Evolutionary conservation across 2,329 filamentous ascomycete genomes (phyloP).

Genomic region (Aureobasidium sp.): DNA sequence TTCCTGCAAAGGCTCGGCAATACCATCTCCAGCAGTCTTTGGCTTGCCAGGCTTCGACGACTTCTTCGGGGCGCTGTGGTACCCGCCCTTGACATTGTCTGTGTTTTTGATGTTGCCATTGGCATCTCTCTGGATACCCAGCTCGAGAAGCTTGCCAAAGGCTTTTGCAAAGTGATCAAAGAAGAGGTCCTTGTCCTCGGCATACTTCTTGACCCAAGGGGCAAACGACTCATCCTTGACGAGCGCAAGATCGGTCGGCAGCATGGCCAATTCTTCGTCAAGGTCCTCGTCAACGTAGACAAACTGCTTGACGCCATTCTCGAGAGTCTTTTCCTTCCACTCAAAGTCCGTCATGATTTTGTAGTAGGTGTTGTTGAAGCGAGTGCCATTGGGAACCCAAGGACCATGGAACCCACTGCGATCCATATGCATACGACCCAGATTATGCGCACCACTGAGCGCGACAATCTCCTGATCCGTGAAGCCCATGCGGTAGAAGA

Average conservation of each 20-base stretch:
- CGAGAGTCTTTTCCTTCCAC: conserved; percentile 49
- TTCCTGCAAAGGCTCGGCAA: conserved; percentile 36
- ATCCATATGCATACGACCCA: conserved; percentile 50
- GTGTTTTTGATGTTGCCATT: conserved; percentile 48
- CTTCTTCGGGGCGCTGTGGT: conserved; percentile 53
- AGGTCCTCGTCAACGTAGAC: conserved; percentile 52
- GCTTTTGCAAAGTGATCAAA: conserved; percentile 53
- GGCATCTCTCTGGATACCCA: conserved; percentile 52
- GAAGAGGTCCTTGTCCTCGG: conserved; percentile 55
- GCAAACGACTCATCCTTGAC: conserved; percentile 47
- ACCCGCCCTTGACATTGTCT: conserved; percentile 53
- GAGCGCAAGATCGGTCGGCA: conserved; percentile 57
- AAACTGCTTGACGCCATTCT: conserved; percentile 51
- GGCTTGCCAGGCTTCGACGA: conserved; percentile 33
- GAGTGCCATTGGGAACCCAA: conserved; percentile 18
- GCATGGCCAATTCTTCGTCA: conserved; percentile 57
- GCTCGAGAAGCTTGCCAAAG: conserved; percentile 55
- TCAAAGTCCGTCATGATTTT: conserved; percentile 45
- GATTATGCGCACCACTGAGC: conserved; percentile 49
- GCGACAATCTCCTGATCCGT: conserved; percentile 55
- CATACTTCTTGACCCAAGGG: conserved; percentile 53
- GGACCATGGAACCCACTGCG: conserved; percentile 50
- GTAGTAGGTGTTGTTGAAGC: conserved; percentile 54
- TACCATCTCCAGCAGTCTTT: conserved; percentile 32
- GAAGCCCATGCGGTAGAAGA: conserved; percentile 56